Evolutionary conservation across 345 rosid species (phyloP), one percentile per base, ranked within the genome.

Genomic region (Gossypium thurberi): DNA sequence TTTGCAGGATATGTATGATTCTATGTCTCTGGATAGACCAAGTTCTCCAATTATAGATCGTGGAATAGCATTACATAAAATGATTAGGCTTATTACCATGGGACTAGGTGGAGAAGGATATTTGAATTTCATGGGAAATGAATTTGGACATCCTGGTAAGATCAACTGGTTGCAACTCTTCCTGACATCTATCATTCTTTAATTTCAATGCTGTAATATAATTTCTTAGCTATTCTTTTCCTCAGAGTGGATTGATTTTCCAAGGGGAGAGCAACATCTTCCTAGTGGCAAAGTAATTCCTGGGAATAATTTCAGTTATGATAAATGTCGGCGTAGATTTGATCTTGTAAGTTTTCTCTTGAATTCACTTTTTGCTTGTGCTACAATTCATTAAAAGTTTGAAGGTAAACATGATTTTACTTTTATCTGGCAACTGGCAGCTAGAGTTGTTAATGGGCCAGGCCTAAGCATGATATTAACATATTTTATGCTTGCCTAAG

Each of bases 81-180:
- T 94, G 95, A 92, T 94, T 71, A 84, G 97, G 83, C 97, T 94
- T 76, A 85, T 90, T 78, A 92, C 97, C 0, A 86, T 94, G 95
- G 98, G 90, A 75, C 82, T 94, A 68, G 98, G 98, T 55, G 98
- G 98, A 75, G 98, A 94, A 87, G 97, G 93, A 76, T 94, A 94
- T 85, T 84, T 94, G 81, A 94, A 92, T 79, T 94, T 94, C 77
- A 94, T 94, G 98, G 98, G 98, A 74, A 94, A 94, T 84, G 98
- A 94, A 82, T 94, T 94, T 82, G 98, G 98, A 70, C 98, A 94
- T 81, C 97, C 98, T 12, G 98, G 98, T 92, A 85, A 77, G 77
- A 75, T 73, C 25, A 46, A 47, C 42, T 62, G 59, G 48, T 63
- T 60, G 25, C 52, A 57, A 51, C 65, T 57, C 44, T 60, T 76